phyloP scores from a whole-genome alignment of 2,329 filamentous ascomycete species.

The Nigrospora osmanthi region DNA sequence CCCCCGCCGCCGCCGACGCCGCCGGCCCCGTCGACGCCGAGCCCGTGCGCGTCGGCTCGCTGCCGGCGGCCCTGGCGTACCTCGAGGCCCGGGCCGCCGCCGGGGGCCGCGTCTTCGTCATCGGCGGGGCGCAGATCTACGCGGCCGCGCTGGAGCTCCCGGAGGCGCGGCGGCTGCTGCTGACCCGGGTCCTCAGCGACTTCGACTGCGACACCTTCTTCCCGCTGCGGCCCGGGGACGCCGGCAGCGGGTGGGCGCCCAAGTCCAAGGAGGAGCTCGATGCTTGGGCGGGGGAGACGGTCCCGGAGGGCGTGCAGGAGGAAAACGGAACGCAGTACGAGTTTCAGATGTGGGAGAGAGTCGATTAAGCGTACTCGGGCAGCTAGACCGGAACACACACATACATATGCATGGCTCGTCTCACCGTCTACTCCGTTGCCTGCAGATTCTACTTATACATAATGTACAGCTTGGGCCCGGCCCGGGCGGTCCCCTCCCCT shows the following conservation, averaged over 20 bases:
- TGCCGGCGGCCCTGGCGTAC: conserved; percentile 49
- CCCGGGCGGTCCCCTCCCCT: not conserved
- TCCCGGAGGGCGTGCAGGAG: conserved; percentile 46
- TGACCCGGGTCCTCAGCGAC: conserved; percentile 61
- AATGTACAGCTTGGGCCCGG: not conserved
- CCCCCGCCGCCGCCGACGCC: conserved; percentile 5
- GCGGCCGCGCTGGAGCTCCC: conserved; percentile 53
- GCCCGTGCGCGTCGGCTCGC: conserved; percentile 49
- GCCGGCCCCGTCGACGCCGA: conserved; percentile 24
- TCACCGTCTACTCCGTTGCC: not conserved
- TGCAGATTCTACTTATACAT: not conserved
- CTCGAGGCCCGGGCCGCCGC: conserved; percentile 25
- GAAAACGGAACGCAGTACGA: conserved; percentile 61
- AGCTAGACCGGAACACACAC: no score
- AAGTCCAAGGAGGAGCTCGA: conserved; percentile 44
- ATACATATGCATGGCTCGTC: no score
- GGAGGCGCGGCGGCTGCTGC: conserved; percentile 54
- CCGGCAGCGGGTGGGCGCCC: conserved; percentile 43
- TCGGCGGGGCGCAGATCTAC: conserved; percentile 87
- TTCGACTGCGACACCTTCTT: conserved; percentile 76
- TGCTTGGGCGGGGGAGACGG: conserved; percentile 58
- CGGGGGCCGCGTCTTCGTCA: conserved; percentile 61
- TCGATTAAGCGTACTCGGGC: conserved; percentile 11
- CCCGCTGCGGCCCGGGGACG: conserved; percentile 41
- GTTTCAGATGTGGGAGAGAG: conserved; percentile 68